These are phyloP conservation scores for Clitopilus passeckerianus DNA, from an alignment of 768 basidiomycete species.

Conservation along the genomic window DNA sequence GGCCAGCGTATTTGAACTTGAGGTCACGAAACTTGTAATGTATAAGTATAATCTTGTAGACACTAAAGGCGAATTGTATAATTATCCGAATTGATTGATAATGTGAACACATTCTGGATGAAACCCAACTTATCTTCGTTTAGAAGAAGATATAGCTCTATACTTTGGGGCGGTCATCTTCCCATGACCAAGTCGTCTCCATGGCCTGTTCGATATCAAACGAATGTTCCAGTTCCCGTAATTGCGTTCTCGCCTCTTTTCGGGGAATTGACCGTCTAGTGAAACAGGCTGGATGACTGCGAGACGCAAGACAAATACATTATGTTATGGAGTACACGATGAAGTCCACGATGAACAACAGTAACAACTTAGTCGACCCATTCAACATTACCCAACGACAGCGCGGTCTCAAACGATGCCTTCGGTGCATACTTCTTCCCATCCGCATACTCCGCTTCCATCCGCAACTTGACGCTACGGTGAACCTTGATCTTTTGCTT, in stretches of 20 bases:
- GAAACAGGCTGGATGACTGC: no score
- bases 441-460: constrained; percentile 39
- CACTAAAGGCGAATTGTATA: background rate
- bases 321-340: no score
- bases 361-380: constrained; percentile 12
- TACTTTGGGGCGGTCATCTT: no score
- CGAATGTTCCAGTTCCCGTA: no score
- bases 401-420: constrained; percentile 24
- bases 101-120: background rate
- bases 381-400: constrained; percentile 9
- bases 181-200: no score
- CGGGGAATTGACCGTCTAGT: no score
- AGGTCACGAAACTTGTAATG: background rate
- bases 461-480: constrained; percentile 45
- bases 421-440: constrained; percentile 32
- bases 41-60: background rate
- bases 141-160: no score
- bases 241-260: no score
- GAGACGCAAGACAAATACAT: no score
- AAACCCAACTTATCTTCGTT: no score
- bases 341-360: background rate
- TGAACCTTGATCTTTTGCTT: constrained; percentile 37
- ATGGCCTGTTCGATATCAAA: no score
- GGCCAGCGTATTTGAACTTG: background rate
- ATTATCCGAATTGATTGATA: background rate